Evolutionary conservation across 2,329 filamentous ascomycete genomes (phyloP).

Genomic region (Calonectria hawksworthii): DNA sequence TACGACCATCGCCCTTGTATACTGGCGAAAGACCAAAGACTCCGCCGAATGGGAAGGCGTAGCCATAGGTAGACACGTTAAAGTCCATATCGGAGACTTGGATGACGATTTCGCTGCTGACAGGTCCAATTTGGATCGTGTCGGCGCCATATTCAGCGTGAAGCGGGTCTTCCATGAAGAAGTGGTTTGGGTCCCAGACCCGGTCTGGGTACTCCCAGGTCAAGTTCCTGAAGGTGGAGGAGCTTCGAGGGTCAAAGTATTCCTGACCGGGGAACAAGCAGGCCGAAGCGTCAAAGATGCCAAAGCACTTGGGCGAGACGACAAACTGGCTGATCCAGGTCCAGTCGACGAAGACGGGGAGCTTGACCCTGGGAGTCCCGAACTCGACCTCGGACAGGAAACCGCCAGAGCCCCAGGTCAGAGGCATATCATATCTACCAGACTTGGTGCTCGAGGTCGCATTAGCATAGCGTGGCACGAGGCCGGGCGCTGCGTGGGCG

Average conservation of each 20-base stretch:
- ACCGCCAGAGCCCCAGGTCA: conserved; percentile 3
- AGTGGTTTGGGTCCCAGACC: conserved; percentile 19
- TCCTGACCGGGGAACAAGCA: conserved; percentile 16
- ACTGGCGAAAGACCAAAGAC: conserved; percentile 23
- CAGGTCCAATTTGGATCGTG: conserved; percentile 10
- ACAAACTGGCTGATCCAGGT: conserved; percentile 29
- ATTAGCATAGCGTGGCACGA: conserved; percentile 12
- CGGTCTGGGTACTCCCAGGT: conserved; percentile 17
- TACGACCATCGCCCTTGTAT: conserved; percentile 17
- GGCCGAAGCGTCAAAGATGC: conserved; percentile 10
- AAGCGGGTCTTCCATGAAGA: conserved; percentile 15
- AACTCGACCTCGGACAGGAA: conserved; percentile 24
- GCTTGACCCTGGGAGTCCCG: conserved; percentile 5
- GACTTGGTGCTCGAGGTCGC: not conserved
- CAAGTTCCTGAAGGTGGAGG: conserved; percentile 19
- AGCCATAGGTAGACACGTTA: conserved; percentile 20
- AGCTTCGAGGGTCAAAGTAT: conserved; percentile 18
- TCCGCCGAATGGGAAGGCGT: conserved; percentile 19
- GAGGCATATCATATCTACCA: conserved; percentile 16
- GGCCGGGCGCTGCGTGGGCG: conserved; percentile 16
- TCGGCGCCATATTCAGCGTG: conserved; percentile 25
- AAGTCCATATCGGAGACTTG: conserved; percentile 26
- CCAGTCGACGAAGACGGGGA: conserved; percentile 24
- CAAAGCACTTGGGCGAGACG: conserved; percentile 24
- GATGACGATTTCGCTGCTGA: conserved; percentile 16